Evolutionary conservation across 306 rosid species (phyloP).

Genomic region (Ochetophila trinervis): DNA sequence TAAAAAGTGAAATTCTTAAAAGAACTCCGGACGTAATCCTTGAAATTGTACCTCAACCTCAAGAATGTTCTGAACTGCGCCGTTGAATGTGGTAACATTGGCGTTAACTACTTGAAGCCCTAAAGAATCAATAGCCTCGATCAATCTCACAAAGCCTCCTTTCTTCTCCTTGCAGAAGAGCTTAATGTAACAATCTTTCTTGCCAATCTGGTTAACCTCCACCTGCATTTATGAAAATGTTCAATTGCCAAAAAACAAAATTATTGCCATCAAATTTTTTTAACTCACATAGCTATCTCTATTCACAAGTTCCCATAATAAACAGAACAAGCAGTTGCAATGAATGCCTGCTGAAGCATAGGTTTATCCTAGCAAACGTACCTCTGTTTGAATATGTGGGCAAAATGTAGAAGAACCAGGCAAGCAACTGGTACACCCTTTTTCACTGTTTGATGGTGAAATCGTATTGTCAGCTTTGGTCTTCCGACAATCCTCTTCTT

Average conservation of each 20-base stretch:
- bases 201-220: constrained; percentile 58
- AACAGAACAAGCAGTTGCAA: not conserved
- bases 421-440: constrained; percentile 20
- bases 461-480: constrained; percentile 23
- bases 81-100: constrained; percentile 52
- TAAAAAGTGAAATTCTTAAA: not conserved
- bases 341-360: not conserved
- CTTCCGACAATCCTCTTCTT: constrained; percentile 34
- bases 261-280: not conserved
- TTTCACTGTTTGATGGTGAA: constrained; percentile 15
- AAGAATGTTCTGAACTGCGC: constrained; percentile 43
- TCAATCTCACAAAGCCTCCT: constrained; percentile 58
- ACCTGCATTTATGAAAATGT: constrained; percentile 42
- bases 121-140: constrained; percentile 59
- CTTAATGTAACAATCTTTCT: constrained; percentile 49
- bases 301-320: not conserved
- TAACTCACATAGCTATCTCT: not conserved
- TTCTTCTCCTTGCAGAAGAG: constrained; percentile 39
- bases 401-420: constrained; percentile 27
- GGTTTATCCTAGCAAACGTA: constrained; percentile 11
- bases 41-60: constrained; percentile 59
- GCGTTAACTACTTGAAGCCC: constrained; percentile 59
- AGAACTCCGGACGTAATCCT: not conserved
- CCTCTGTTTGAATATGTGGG: constrained; percentile 35
- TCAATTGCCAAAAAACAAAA: not conserved